Evolutionary conservation across 1,284 basidiomycete genomes (phyloP).

Genomic region (Sanghuangporus weigelae): DNA sequence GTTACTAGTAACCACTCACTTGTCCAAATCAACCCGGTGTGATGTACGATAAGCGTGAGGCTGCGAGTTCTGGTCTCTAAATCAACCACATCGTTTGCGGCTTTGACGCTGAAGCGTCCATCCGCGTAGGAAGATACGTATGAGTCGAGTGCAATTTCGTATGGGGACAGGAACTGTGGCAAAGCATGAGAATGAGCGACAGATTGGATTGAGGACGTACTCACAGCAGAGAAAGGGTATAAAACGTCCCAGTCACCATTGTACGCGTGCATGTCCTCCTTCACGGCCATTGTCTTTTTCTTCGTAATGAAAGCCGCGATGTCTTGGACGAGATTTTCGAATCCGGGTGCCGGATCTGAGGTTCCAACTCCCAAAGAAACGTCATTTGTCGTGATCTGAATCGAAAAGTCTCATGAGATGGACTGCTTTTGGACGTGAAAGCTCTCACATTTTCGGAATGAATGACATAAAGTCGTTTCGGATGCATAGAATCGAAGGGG

Average conservation of each 20-base stretch:
- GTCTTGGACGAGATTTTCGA: slow-evolving; percentile 54
- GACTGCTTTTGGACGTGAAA: not conserved
- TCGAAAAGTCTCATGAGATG: not conserved
- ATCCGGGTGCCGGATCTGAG: slow-evolving; percentile 81
- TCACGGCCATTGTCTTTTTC: slow-evolving; percentile 26
- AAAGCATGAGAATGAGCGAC: slow-evolving; percentile 15
- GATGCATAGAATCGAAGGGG: slow-evolving; percentile 83
- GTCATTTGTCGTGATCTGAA: slow-evolving; percentile 65
- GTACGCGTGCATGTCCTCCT: slow-evolving; percentile 56
- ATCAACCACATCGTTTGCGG: slow-evolving; percentile 58
- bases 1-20: slow-evolving; percentile 33
- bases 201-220: slow-evolving; percentile 21
- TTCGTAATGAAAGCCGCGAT: slow-evolving; percentile 58
- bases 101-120: slow-evolving; percentile 52
- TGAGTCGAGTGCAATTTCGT: slow-evolving; percentile 62
- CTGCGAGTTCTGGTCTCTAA: slow-evolving; percentile 58
- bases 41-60: slow-evolving; percentile 68
- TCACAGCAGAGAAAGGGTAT: slow-evolving; percentile 79
- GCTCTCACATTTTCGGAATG: slow-evolving; percentile 81
- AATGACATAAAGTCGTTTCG: slow-evolving; percentile 83
- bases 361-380: slow-evolving; percentile 80
- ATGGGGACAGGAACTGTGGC: slow-evolving; percentile 68
- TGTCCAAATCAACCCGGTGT: slow-evolving; percentile 88
- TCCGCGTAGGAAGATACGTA: slow-evolving; percentile 51
- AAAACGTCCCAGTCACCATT: slow-evolving; percentile 83